Evolutionary conservation across 108 stramenopile genomes (phyloP).

Genomic region (Nitzschia putrida): DNA sequence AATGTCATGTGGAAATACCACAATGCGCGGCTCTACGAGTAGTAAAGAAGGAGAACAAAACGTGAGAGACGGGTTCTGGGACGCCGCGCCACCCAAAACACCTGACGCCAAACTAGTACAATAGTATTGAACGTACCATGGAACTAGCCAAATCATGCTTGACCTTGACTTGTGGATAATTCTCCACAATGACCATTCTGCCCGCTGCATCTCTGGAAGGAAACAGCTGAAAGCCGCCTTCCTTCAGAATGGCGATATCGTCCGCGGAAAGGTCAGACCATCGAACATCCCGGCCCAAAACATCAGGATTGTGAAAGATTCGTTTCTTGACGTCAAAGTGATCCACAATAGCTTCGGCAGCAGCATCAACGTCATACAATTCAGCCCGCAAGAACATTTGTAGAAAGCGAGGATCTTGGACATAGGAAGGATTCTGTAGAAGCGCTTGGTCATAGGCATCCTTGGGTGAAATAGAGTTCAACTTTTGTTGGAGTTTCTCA

Average conservation of each 20-base stretch:
- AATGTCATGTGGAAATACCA: not conserved
- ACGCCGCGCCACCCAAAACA: not conserved
- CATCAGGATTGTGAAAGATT: slow-evolving; percentile 31
- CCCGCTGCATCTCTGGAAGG: slow-evolving; percentile 29
- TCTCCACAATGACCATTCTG: slow-evolving; percentile 4
- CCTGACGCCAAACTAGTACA: too few relatives aligned
- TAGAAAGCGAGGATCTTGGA: not conserved
- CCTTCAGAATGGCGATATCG: slow-evolving; percentile 1
- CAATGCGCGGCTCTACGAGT: not conserved
- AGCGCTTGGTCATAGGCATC: slow-evolving; percentile 10
- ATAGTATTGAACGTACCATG: not conserved
- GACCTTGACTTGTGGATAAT: not conserved
- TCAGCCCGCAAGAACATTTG: slow-evolving; percentile 15
- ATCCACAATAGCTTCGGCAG: slow-evolving; percentile 24
- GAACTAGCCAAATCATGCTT: not conserved
- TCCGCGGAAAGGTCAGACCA: not conserved
- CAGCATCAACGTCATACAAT: slow-evolving; percentile 1
- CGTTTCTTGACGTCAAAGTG: slow-evolving; percentile 30
- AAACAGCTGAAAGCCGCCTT: slow-evolving; percentile 15
- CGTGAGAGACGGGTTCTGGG: not conserved
- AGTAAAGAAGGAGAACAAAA: not conserved
- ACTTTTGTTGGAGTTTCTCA: not conserved
- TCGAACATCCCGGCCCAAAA: slow-evolving; percentile 21
- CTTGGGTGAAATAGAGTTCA: not conserved
- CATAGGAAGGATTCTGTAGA: not conserved